Conservation (phyloP, 2,329 filamentous ascomycete species). For the Pseudogymnoascus sp. region DNA sequence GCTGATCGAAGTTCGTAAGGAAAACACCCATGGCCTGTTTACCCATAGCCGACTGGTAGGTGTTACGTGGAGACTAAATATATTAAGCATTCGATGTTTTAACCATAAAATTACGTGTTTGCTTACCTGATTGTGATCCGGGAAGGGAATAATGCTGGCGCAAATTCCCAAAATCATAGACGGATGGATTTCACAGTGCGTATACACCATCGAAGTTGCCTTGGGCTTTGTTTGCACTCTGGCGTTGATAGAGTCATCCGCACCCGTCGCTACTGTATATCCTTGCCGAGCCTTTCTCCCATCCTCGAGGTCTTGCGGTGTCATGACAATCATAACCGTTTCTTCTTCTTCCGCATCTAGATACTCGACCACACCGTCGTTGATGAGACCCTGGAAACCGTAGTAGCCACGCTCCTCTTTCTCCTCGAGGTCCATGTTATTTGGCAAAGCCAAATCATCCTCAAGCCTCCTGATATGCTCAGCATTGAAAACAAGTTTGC, state of each 20-base stretch:
- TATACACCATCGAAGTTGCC: conserved; percentile 32
- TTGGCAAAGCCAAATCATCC: conserved; percentile 58
- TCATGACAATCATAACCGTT: conserved; percentile 99
- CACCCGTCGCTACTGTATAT: neutral
- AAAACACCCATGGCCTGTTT: conserved; percentile 99
- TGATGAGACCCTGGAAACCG: conserved; percentile 82
- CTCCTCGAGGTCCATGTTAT: conserved; percentile 51
- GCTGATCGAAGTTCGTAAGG: conserved; percentile 90
- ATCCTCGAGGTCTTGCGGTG: conserved; percentile 78
- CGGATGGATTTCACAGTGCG: conserved; percentile 97
- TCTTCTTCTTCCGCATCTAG: conserved; percentile 98
- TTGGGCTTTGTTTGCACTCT: conserved; percentile 8
- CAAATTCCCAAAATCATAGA: conserved; percentile 99
- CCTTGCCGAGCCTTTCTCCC: neutral
- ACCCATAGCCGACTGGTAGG: conserved; percentile 98
- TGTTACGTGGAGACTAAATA: conserved; percentile 84
- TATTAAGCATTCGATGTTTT: conserved; percentile 28
- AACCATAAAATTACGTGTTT: neutral
- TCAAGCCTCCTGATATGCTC: conserved; percentile 73
- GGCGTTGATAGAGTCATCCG: neutral
- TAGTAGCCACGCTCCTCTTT: conserved; percentile 53
- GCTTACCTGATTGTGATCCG: conserved; percentile 85
- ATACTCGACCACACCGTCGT: conserved; percentile 84
- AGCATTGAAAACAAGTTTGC: conserved; percentile 74
- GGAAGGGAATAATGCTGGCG: conserved; percentile 98